phyloP scores from a whole-genome alignment of 2,329 filamentous ascomycete genomes.

The Cladobotryum protrusum region DNA sequence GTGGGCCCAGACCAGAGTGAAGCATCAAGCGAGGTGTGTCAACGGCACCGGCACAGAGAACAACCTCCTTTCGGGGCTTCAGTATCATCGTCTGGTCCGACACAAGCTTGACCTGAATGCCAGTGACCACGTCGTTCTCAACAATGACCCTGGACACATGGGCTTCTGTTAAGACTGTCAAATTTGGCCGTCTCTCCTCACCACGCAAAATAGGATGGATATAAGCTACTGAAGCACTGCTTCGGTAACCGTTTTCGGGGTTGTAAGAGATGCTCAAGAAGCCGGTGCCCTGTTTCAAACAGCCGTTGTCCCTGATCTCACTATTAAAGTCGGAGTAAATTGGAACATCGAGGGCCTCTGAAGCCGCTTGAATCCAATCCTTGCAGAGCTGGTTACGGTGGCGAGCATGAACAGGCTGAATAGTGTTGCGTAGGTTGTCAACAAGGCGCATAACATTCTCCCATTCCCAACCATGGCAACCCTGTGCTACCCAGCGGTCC shows the following conservation, averaged over 20 bases:
- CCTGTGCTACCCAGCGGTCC: slow-evolving; percentile 74
- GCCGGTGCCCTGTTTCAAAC: slow-evolving; percentile 69
- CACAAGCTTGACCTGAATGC: slow-evolving; percentile 59
- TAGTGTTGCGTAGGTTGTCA: slow-evolving; percentile 81
- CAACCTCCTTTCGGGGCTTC: slow-evolving; percentile 65
- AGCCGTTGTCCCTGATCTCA: slow-evolving; percentile 68
- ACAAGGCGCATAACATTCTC: slow-evolving; percentile 75
- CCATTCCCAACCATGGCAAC: slow-evolving; percentile 82
- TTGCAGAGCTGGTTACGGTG: slow-evolving; percentile 88
- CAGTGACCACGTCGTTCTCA: slow-evolving; percentile 61
- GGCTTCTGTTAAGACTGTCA: slow-evolving; percentile 80
- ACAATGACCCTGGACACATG: slow-evolving; percentile 82
- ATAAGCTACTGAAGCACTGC: slow-evolving; percentile 84
- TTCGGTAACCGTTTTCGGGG: slow-evolving; percentile 77
- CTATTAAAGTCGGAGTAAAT: slow-evolving; percentile 81
- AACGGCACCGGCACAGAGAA: slow-evolving; percentile 73
- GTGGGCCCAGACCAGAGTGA: slow-evolving; percentile 51
- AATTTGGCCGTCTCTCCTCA: slow-evolving; percentile 73
- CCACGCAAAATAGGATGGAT: slow-evolving; percentile 85
- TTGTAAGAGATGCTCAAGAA: slow-evolving; percentile 93
- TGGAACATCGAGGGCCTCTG: slow-evolving; percentile 71
- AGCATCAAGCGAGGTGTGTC: slow-evolving; percentile 68
- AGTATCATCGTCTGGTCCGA: slow-evolving; percentile 50
- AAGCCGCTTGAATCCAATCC: slow-evolving; percentile 82
- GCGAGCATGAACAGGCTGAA: slow-evolving; percentile 78